These are phyloP conservation scores for Xylaria sp. DNA, from an alignment of 2,329 filamentous ascomycete species.

Conservation along the genomic window DNA sequence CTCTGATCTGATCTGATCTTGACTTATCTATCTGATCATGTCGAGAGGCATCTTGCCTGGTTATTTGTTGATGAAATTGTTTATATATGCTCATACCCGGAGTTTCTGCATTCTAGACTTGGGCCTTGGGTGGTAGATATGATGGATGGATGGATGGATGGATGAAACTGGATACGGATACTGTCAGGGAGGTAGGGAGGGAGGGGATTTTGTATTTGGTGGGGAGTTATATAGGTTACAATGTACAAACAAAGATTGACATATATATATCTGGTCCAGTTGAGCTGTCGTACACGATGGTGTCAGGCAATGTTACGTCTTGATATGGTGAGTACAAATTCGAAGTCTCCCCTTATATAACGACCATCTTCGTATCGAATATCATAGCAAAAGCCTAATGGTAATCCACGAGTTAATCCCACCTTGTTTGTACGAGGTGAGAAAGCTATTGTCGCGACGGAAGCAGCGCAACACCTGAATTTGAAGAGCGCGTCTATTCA, in stretches of 20 bases:
- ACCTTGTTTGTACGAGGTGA: background rate
- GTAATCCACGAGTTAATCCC: background rate
- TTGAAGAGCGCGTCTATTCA: slow-evolving; percentile 16
- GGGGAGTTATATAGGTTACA: background rate
- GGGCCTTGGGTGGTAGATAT: background rate
- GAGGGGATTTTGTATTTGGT: background rate
- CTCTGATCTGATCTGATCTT: slow-evolving; percentile 43
- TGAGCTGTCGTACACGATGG: background rate
- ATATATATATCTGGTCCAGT: background rate
- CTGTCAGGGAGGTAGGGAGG: background rate
- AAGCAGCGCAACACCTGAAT: background rate
- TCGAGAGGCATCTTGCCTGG: background rate
- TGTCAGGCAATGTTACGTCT: background rate
- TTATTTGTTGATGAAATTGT: background rate
- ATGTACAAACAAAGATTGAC: slow-evolving; percentile 1
- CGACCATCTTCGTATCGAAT: background rate
- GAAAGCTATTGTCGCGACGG: background rate
- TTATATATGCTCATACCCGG: background rate
- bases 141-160: background rate
- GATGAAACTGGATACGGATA: background rate
- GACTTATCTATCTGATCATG: background rate
- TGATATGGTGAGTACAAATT: too few species aligned
- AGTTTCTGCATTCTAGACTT: background rate
- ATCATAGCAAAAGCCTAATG: background rate
- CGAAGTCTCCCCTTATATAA: too few species aligned